Evolutionary conservation across 192 early-diverging fungal species (phyloP).

Genomic region (Gryganskiella cystojenkinii): DNA sequence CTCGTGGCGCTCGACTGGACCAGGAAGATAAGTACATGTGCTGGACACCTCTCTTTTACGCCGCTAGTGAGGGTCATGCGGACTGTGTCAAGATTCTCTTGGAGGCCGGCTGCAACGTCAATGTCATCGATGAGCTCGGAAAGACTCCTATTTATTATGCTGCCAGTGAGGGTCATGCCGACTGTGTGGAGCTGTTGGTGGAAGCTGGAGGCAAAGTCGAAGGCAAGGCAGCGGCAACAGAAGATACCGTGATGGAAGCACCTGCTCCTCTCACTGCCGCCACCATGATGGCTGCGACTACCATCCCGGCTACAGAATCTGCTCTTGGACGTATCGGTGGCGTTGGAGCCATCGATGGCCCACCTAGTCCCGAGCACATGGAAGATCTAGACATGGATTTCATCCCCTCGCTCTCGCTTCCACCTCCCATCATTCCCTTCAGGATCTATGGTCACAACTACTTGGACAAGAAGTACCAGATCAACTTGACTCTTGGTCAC

Average conservation of each 20-base stretch:
- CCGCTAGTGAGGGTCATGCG: constrained; percentile 89
- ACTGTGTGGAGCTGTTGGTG: constrained; percentile 81
- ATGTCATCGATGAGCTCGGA: constrained; percentile 84
- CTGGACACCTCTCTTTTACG: constrained; percentile 98
- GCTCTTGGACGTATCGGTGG: constrained; percentile 9
- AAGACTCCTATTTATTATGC: constrained; percentile 92
- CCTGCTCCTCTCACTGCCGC: constrained; percentile 22
- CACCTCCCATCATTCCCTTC: constrained; percentile 98
- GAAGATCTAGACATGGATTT: constrained; percentile 84
- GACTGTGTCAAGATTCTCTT: constrained; percentile 85
- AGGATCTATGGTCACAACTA: constrained; percentile 99
- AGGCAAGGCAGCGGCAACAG: constrained; percentile 7
- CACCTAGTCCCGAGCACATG: constrained; percentile 32
- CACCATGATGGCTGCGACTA: constrained; percentile 20
- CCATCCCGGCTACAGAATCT: constrained; percentile 18
- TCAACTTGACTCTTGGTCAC: constrained; percentile 80
- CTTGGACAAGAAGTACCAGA: constrained; percentile 87
- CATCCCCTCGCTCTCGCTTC: constrained; percentile 93
- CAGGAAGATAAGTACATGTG: constrained; percentile 89
- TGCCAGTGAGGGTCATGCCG: constrained; percentile 90
- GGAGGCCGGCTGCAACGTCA: constrained; percentile 77
- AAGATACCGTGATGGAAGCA: constrained; percentile 37
- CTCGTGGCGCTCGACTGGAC: constrained; percentile 79
- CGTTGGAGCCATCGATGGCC: constrained; percentile 12
- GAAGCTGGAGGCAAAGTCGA: constrained; percentile 65